A percentile compares a stretch with the other conserved stretches of the same genome.
Conservation (phyloP, 1,284 basidiomycete species). For the Moesziomyces aphidis region DNA sequence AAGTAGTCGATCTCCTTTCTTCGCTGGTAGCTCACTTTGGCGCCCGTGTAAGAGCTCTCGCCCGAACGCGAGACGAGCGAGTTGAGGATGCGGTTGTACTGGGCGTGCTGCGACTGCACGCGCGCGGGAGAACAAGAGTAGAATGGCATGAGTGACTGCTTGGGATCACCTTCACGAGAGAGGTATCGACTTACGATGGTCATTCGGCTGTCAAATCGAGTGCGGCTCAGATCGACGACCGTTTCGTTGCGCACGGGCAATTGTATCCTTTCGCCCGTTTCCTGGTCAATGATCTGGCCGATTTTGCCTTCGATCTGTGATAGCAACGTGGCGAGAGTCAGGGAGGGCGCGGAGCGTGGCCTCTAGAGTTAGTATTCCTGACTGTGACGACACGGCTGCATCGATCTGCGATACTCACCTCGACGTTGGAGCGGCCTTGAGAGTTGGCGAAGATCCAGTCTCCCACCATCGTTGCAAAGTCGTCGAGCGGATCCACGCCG, state of each 20-base stretch:
- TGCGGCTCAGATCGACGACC: slow-evolving; percentile 70
- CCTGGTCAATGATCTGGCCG: slow-evolving; percentile 79
- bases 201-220: slow-evolving; percentile 91
- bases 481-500: slow-evolving; percentile 90
- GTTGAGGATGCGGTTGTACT: slow-evolving; percentile 87
- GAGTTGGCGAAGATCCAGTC: slow-evolving; percentile 78
- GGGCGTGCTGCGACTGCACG: slow-evolving; percentile 81
- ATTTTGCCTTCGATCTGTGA: slow-evolving; percentile 90
- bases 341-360: too few species aligned
- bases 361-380: too few species aligned
- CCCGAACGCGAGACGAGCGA: slow-evolving; percentile 70
- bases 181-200: slow-evolving; percentile 74
- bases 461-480: slow-evolving; percentile 89
- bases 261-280: slow-evolving; percentile 72
- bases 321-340: too few species aligned
- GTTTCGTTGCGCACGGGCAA: slow-evolving; percentile 87
- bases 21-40: slow-evolving; percentile 81
- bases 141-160: neutral
- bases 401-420: slow-evolving; percentile 67
- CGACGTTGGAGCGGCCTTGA: slow-evolving; percentile 69
- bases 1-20: slow-evolving; percentile 85
- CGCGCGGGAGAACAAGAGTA: too few species aligned
- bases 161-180: too few species aligned
- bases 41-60: slow-evolving; percentile 69
- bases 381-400: neutral